Conservation (phyloP, 2,329 filamentous ascomycete genomes). For the Gnomoniopsis smithogilvyi region DNA sequence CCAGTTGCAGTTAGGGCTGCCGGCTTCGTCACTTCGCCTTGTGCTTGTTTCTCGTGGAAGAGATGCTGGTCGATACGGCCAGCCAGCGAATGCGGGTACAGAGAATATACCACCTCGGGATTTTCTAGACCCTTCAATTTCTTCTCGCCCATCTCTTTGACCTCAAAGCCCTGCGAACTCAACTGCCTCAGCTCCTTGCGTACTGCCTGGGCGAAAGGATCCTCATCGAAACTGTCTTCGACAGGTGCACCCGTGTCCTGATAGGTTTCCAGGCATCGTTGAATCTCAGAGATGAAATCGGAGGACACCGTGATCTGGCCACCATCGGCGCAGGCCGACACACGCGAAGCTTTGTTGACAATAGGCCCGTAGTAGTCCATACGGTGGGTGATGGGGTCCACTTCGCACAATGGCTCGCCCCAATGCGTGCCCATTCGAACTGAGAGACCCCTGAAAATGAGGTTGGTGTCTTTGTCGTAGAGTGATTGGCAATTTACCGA, state of each 20-base stretch:
- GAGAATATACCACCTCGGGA: slow-evolving; percentile 89
- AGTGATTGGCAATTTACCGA: slow-evolving; percentile 81
- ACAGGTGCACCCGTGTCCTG: slow-evolving; percentile 77
- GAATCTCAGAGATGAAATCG: slow-evolving; percentile 95
- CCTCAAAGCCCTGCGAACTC: slow-evolving; percentile 89
- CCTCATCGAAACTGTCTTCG: slow-evolving; percentile 74
- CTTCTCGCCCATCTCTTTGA: slow-evolving; percentile 88
- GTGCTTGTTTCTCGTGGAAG: slow-evolving; percentile 38
- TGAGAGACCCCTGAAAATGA: slow-evolving; percentile 91
- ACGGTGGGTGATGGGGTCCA: slow-evolving; percentile 90
- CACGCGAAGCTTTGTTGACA: slow-evolving; percentile 95
- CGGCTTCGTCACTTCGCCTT: slow-evolving; percentile 49
- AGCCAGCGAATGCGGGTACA: slow-evolving; percentile 86
- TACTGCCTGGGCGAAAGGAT: slow-evolving; percentile 71
- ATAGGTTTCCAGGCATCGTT: slow-evolving; percentile 83
- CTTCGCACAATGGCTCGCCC: slow-evolving; percentile 90
- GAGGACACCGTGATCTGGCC: slow-evolving; percentile 96
- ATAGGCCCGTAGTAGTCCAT: slow-evolving; percentile 99
- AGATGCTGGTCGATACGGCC: slow-evolving; percentile 73
- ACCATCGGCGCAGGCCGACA: slow-evolving; percentile 90
- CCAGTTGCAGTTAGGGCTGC: slow-evolving; percentile 61
- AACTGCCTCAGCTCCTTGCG: slow-evolving; percentile 83
- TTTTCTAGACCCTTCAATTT: slow-evolving; percentile 98
- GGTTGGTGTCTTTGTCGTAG: slow-evolving; percentile 76
- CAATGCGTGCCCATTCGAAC: slow-evolving; percentile 98